Evolutionary conservation across 805 yeast genomes (phyloP).

Genomic region (Pichia scutulata): DNA sequence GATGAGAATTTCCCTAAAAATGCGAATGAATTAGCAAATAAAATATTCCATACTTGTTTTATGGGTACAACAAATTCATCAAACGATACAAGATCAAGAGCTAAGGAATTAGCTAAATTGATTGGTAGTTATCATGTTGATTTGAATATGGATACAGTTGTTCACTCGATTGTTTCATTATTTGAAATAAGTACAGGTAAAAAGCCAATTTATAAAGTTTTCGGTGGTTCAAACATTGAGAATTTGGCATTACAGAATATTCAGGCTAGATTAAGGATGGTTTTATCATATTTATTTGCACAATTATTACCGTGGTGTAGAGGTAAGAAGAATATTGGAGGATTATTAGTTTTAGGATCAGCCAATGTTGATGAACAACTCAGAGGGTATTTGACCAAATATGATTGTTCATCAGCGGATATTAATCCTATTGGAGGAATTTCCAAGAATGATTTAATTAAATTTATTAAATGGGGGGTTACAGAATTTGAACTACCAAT

Average conservation of each 20-base stretch:
- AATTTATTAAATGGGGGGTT: constrained; percentile 77
- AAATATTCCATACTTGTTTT: constrained; percentile 80
- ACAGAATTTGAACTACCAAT: constrained; percentile 66
- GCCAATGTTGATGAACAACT: constrained; percentile 97
- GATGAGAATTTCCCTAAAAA: constrained; percentile 45
- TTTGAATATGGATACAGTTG: constrained; percentile 84
- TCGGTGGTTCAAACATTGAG: constrained; percentile 90
- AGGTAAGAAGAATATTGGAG: constrained; percentile 57
- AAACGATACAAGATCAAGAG: constrained; percentile 73
- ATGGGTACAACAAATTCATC: constrained; percentile 98
- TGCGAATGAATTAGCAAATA: constrained; percentile 68
- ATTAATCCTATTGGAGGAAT: constrained; percentile 98
- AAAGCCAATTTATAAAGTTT: constrained; percentile 78
- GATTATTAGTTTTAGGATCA: constrained; percentile 84
- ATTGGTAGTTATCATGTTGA: constrained; percentile 90
- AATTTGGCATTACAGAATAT: constrained; percentile 93
- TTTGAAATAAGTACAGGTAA: constrained; percentile 90
- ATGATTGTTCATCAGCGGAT: constrained; percentile 96
- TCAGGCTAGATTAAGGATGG: constrained; percentile 96
- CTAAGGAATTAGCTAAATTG: constrained; percentile 61
- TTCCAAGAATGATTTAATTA: constrained; percentile 85
- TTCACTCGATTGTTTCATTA: constrained; percentile 60
- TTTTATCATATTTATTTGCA: constrained; percentile 85
- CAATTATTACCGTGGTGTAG: constrained; percentile 94
- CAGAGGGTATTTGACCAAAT: constrained; percentile 92